phyloP scores from a whole-genome alignment of 1,139 yeast genomes.

The Diutina catenulata region DNA sequence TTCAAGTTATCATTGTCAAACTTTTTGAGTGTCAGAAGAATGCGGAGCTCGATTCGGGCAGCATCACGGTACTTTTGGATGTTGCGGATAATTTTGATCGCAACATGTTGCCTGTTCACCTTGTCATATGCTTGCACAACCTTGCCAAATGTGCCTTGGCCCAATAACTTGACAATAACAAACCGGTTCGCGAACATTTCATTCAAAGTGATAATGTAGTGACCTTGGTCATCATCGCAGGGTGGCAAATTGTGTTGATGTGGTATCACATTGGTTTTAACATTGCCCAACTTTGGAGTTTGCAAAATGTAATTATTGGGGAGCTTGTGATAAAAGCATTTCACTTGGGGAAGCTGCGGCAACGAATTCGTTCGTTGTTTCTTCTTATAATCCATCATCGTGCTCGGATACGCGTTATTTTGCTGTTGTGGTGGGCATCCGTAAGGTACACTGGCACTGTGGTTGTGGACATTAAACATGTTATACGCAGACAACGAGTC shows the following conservation, averaged over 20 bases:
- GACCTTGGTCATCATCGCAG: constrained; percentile 74
- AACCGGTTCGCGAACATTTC: constrained; percentile 58
- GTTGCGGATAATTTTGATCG: constrained; percentile 80
- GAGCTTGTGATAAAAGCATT: constrained; percentile 29
- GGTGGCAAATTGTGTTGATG: constrained; percentile 29
- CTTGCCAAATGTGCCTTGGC: constrained; percentile 97
- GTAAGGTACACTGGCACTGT: neutral
- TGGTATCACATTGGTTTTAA: constrained; percentile 29
- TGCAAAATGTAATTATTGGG: constrained; percentile 27
- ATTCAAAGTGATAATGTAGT: constrained; percentile 55
- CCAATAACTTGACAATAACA: constrained; percentile 55
- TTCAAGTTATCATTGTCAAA: constrained; percentile 59
- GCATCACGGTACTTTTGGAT: constrained; percentile 77
- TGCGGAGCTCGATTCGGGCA: constrained; percentile 70
- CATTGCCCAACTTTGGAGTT: constrained; percentile 32
- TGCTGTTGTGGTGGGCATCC: constrained; percentile 6
- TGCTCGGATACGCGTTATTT: constrained; percentile 8
- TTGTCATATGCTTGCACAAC: constrained; percentile 68
- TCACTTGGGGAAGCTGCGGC: constrained; percentile 52
- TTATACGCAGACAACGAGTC: constrained; percentile 35
- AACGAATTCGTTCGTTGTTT: constrained; percentile 58
- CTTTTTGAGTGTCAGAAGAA: constrained; percentile 68
- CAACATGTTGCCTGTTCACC: constrained; percentile 53
- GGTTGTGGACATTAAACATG: constrained; percentile 23
- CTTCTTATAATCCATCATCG: constrained; percentile 13